A percentile compares a stretch with the other conserved stretches of the same genome.
Evolutionary conservation across 441 rosid species (phyloP).

Genomic region (Populus hybrid): DNA sequence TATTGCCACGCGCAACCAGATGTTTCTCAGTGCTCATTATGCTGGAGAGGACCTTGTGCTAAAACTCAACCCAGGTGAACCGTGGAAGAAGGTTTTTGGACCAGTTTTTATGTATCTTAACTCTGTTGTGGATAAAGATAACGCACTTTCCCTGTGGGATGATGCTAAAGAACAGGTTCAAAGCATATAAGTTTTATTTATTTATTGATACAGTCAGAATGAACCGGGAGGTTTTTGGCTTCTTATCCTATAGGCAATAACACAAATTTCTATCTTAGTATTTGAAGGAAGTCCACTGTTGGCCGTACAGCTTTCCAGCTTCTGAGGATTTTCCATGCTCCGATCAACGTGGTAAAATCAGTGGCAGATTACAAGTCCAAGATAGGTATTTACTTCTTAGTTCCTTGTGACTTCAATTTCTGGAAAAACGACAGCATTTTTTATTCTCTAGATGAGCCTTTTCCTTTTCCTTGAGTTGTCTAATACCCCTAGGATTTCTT

Average conservation of each 20-base stretch:
- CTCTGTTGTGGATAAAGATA: conserved; percentile 29
- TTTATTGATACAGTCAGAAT: background rate
- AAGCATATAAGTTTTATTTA: background rate
- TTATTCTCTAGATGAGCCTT: background rate
- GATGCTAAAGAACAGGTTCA: conserved; percentile 74
- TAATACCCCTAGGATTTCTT: no score
- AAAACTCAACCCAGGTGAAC: no score
- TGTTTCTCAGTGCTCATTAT: conserved; percentile 82
- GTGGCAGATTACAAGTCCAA: conserved; percentile 57
- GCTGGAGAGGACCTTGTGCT: conserved; percentile 69
- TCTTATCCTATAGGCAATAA: background rate
- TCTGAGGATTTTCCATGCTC: conserved; percentile 52
- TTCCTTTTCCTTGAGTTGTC: background rate
- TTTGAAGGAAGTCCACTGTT: conserved; percentile 47
- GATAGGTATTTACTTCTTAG: conserved; percentile 40
- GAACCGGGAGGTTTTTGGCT: background rate
- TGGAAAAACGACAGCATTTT: background rate
- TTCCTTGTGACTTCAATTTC: background rate
- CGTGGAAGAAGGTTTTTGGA: no score
- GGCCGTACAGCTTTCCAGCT: conserved; percentile 76
- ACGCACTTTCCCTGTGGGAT: conserved; percentile 58
- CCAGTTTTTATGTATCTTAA: conserved; percentile 41
- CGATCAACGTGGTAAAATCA: conserved; percentile 55
- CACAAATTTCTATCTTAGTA: conserved; percentile 26
- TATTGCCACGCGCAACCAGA: conserved; percentile 29